Evolutionary conservation across 2,329 filamentous ascomycete genomes (phyloP).

Genomic region (Clonostachys rosea): DNA sequence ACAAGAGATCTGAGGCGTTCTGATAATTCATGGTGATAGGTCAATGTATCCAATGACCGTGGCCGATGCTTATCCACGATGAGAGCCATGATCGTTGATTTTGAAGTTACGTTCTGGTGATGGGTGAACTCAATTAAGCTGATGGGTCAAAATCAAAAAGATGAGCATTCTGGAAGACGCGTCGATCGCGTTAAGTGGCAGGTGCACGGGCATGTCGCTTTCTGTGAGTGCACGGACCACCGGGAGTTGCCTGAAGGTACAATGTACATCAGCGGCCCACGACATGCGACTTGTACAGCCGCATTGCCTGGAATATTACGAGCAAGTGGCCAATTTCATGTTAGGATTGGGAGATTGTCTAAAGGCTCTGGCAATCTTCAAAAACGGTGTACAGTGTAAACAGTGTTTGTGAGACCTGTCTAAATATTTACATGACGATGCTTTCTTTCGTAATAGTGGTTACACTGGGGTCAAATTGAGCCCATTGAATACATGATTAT

Average conservation of each 20-base stretch:
- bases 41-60: constrained; percentile 70
- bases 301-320: neutral
- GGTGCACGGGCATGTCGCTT: constrained; percentile 1
- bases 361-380: too few relatives aligned
- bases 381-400: neutral
- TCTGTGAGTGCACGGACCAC: too few relatives aligned
- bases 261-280: neutral
- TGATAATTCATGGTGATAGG: constrained; percentile 87
- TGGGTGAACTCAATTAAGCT: neutral
- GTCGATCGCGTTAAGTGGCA: constrained; percentile 33
- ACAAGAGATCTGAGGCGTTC: constrained; percentile 82
- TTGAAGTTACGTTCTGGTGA: constrained; percentile 2
- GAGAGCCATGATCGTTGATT: constrained; percentile 48
- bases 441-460: too few relatives aligned
- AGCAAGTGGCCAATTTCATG: too few relatives aligned
- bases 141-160: neutral
- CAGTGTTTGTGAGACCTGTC: neutral
- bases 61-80: constrained; percentile 71
- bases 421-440: too few relatives aligned
- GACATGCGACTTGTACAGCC: neutral
- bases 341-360: too few relatives aligned
- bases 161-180: constrained; percentile 13
- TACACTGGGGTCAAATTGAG: too few relatives aligned
- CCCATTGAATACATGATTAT: too few relatives aligned
- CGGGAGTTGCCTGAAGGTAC: constrained; percentile 6